Evolutionary conservation across 768 basidiomycete genomes (phyloP), one percentile per base, ranked within the genome.

Genomic region (Chalciporus chontae): DNA sequence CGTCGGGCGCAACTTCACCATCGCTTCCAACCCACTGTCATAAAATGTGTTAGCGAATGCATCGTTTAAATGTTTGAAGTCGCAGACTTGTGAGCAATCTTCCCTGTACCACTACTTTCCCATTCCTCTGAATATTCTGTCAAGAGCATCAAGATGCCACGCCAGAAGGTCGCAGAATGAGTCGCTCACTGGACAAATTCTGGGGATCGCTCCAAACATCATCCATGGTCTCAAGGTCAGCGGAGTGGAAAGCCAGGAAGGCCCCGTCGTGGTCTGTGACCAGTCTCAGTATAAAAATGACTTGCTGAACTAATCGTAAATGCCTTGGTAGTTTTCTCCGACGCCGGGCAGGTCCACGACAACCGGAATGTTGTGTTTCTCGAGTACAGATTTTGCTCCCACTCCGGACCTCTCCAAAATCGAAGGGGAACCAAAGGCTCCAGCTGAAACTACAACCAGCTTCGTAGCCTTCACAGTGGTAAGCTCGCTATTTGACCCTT

Each of bases 341-440:
- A 77, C 74, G 1, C 74, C 73, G 18, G 70, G 67, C 5, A 76
- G 57, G 41, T 76, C 66, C 3, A 72, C 61, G 2, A 69, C n/a
- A 0, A 61, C 59, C 15, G 59, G 19, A 26, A 77, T 53, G 0
- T 63, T 66, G 15, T 54, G 53, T 13, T 58, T 23, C 39, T 61
- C 48, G 0, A 77, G 65, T 1, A 71, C 38, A 0, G 55, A 53
- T 40, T 51, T 52, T 5, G 62, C 52, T 2, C 76, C 76, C 13
- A 77, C 69, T 0, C 76, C 76, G 3, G 73, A 81, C 3, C 82
- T 70, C 57, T 84, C 78, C 7, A 85, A 71, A 17, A 85, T 72
- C 42, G 71, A 68, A 0, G 80, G 74, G 0, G 74, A 74, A 11
- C 74, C 73, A 19, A 76, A 66, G 0, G 73, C 45, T 1, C 76